Evolutionary conservation across 2,329 filamentous ascomycete genomes (phyloP), one percentile per base, ranked within the genome.

Genomic region (Alternaria brassicae): DNA sequence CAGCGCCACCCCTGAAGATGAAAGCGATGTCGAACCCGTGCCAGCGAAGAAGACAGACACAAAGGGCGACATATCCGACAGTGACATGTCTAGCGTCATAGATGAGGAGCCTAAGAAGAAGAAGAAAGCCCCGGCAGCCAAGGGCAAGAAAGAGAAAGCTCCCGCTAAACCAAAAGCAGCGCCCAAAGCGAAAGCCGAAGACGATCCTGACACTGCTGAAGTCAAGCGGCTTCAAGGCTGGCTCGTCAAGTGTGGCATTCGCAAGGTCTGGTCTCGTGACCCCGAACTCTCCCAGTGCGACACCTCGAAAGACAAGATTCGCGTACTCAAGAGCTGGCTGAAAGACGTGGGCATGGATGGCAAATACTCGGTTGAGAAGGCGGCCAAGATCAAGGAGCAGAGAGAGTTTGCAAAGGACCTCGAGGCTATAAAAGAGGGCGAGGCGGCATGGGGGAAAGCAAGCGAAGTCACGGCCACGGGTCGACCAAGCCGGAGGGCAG

Each of bases 161-260:
- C 53, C 80, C n/a, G 71, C 82, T 8, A 77, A 79, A 32, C 72
- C 77, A 28, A 79, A 72, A 25, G 79, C 72, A 42, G 39, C 56
- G 13, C 49, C 80, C 21, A 77, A 79, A 30, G 71, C 78, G 39
- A 79, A 83, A 34, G 51, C 63, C 6, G 62, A 72, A 8, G 67
- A 80, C 2, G 82, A 88, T 17, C 86, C 89, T 0, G 86, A 93
- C 60, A 87, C 92, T 59, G 88, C 86, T 3, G 91, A 96, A 75
- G 90, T 97, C 74, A 98, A 97, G 78, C 90, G 89, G 48, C 83
- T 98, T 3, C 94, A 98, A 79, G 86, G 88, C 8, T 92, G 94
- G 78, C 85, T 99, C 6, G 80, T 89, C 44, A 97, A 97, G 78
- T 99, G 94, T 72, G 94, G 94, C 28, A 87, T 97, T 55, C 90